A percentile compares a stretch with the other conserved stretches of the same genome.
phyloP scores from a whole-genome alignment of 139 green algal genomes.

The Asterochloris sp. region DNA sequence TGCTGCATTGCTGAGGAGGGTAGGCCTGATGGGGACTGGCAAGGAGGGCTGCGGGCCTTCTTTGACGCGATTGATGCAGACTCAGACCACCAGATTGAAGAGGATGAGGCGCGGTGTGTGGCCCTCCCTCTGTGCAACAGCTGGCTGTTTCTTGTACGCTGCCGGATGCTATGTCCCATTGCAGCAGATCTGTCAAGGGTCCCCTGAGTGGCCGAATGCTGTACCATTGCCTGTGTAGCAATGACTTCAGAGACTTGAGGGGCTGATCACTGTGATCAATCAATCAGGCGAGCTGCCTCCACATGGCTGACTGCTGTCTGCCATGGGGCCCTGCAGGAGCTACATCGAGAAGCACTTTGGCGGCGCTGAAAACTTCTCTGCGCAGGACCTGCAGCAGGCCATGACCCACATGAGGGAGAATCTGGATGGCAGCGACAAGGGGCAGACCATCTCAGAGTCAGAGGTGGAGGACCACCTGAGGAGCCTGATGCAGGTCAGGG shows the following conservation, averaged over 20 bases:
- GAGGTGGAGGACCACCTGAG: constrained; percentile 46
- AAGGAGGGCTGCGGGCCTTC: too few species aligned
- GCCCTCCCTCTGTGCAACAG: too few species aligned
- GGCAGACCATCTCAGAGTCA: constrained; percentile 23
- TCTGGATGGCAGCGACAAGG: constrained; percentile 38
- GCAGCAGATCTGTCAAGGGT: too few species aligned
- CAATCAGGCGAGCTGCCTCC: constrained; percentile 28
- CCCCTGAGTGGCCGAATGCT: too few species aligned
- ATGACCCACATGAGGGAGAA: constrained; percentile 21
- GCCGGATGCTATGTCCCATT: neutral
- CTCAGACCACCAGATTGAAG: too few species aligned
- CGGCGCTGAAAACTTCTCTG: constrained; percentile 26
- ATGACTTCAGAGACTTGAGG: neutral
- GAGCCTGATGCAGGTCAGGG: constrained; percentile 25
- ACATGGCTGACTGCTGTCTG: constrained; percentile 25
- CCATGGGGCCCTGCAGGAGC: constrained; percentile 33
- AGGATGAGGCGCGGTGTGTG: too few species aligned
- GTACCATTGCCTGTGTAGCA: neutral
- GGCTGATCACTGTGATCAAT: neutral
- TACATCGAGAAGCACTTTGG: constrained; percentile 31
- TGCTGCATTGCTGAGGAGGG: too few species aligned
- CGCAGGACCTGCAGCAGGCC: constrained; percentile 22
- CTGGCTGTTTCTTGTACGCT: neutral
- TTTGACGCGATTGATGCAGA: too few species aligned
- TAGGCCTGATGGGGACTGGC: too few species aligned